A percentile compares a stretch with the other conserved stretches of the same genome.
Evolutionary conservation across 345 rosid species (phyloP).

Genomic region (Aquilaria yunnanensis): DNA sequence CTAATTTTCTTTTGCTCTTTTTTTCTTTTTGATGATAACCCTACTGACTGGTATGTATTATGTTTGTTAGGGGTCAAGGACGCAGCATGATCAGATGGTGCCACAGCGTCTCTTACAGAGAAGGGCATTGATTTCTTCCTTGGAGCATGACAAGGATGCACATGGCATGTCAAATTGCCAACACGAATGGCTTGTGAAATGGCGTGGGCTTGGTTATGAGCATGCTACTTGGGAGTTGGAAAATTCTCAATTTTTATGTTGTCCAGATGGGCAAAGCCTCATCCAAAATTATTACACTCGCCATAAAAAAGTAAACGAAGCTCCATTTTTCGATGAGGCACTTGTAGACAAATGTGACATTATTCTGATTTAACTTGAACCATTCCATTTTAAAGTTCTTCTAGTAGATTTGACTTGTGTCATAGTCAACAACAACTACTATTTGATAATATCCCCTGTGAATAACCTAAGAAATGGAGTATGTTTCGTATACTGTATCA

Average conservation of each 20-base stretch:
- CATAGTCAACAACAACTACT: too few relatives aligned
- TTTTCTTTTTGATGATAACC: not conserved
- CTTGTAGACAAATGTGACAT: not conserved
- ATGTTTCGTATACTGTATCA: too few relatives aligned
- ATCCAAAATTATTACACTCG: constrained; percentile 36
- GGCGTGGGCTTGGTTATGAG: constrained; percentile 54
- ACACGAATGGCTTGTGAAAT: constrained; percentile 58
- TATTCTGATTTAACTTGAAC: not conserved
- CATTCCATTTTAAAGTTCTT: not conserved
- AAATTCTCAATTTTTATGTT: constrained; percentile 28
- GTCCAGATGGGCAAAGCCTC: constrained; percentile 28
- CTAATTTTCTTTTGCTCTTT: not conserved
- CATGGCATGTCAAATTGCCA: constrained; percentile 14
- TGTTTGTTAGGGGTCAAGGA: constrained; percentile 22
- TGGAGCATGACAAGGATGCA: constrained; percentile 11
- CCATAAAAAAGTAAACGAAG: constrained; percentile 20
- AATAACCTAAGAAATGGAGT: too few relatives aligned
- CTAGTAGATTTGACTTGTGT: too few relatives aligned
- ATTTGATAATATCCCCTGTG: too few relatives aligned
- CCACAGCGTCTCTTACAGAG: constrained; percentile 42
- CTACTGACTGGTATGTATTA: constrained; percentile 4
- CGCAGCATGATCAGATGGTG: constrained; percentile 39
- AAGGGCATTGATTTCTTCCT: constrained; percentile 17
- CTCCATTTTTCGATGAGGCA: constrained; percentile 26
- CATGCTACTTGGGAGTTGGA: constrained; percentile 57